Base-by-base conservation (phyloP, 1,284 basidiomycete genomes). In the Rhodotorula sp. region DNA sequence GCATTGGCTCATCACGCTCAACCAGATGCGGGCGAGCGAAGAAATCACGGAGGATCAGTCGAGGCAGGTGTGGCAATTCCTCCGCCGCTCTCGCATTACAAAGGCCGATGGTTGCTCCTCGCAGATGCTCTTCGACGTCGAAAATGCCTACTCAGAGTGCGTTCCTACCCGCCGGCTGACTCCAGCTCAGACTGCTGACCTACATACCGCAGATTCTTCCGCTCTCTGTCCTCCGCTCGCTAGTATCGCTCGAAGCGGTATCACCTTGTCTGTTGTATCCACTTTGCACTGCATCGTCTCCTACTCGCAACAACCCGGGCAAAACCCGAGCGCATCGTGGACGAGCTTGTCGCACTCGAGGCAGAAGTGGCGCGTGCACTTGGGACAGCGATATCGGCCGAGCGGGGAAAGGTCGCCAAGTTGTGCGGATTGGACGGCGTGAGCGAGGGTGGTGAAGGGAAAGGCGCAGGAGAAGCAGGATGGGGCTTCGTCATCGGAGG, bases 41-140 rank as follows among this genome's bases (percentile, higher is more conserved):
- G 94, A 97, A 81, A 89, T 99, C 62, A 89, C 90, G 1, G 94
- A 99, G 69, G 94, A 98, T 75, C 94, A 99, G 78, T 90, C 91
- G 2, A 84, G 96, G 67, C 94, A 97, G 85, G 92, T 90, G 67
- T 62, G 84, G 13, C 44, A 31, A 50, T 56, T 13, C 48, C 10
- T 16, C 13, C 28, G 15, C 11, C 24, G 0, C 22, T 28, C 24
- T 7, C 16, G 22, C 24, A 16, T 22, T 6, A 26, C 9, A 26
- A n/a, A 11, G 20, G 50, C 8, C 31, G 24, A 40, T 50, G 48
- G 15, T 40, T 31, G 22, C 58, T 20, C 1, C 13, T 1, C 31
- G 34, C 77, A 97, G 91, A 86, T 98, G 75, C 85, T 94, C 11
- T 99, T 98, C 78, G 96, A 99, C 78, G 91, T 98, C 60, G 95